Evolutionary conservation across 2,329 filamentous ascomycete species (phyloP), one percentile per base, ranked within the genome.

Genomic region (Monosporascus sp.): DNA sequence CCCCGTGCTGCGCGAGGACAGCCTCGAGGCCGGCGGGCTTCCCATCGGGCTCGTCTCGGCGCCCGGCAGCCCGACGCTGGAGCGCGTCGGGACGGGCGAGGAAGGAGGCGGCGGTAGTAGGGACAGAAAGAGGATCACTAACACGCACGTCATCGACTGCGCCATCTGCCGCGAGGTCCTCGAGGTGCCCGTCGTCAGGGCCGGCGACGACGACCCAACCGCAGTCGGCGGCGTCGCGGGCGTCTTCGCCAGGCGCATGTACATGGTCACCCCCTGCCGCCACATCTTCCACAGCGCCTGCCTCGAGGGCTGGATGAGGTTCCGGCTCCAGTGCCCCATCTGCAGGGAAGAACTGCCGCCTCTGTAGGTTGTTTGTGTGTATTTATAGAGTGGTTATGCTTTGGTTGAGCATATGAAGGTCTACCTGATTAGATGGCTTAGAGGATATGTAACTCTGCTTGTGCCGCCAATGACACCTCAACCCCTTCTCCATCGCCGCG

Each of bases 191-290:
- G 86, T 97, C 22, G 74, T 96, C 35, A 78, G 79, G 49, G 78
- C 80, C 1, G 80, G 79, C 9, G 77, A 78, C 41, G 77, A 78
- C 44, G 79, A 80, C 9, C 70, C 71, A 0, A 59, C 73, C 4
- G 69, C 68, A 5, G 69, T 68, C 0, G 77, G 78, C 45, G 80
- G 82, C 35, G 79, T 85, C 54, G 75, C 83, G 0, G 86, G 86
- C 31, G 82, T 96, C 52, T 78, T 97, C 60, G 88, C 89, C 35
- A 78, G 93, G 56, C 82, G 92, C 49, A 79, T 82, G 62, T 97
- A 97, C 72, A 99, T 99, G 94, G 90, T 97, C 22, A 99, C 94
- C 53, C 94, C 94, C 48, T 99, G 94, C 70, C 78, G 92, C 52
- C 94, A 99, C 73, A 91, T 97, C 48, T 99, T 99, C 69, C 94